These are phyloP conservation scores for Dictyophora rubrovolvata DNA, from an alignment of 768 basidiomycete species.

Conservation along the genomic window DNA sequence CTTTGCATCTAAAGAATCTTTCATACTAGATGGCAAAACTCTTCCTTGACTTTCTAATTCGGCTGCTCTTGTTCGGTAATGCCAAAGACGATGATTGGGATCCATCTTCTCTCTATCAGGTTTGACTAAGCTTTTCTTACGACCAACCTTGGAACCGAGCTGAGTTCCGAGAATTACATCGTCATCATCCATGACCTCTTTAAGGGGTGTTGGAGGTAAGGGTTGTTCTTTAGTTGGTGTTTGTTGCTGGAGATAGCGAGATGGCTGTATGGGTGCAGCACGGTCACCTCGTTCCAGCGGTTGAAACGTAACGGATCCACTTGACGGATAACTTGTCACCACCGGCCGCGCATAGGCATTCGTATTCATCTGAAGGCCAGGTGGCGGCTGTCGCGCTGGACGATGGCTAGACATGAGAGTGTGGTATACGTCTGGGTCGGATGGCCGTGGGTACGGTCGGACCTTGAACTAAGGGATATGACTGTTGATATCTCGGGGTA, in stretches of 20 bases:
- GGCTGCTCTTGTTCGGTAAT: slow-evolving; percentile 83
- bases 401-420: slow-evolving; percentile 7
- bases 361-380: slow-evolving; percentile 4
- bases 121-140: slow-evolving; percentile 87
- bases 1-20: slow-evolving; percentile 18
- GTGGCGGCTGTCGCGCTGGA: slow-evolving; percentile 7
- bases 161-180: slow-evolving; percentile 19
- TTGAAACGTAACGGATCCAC: slow-evolving; percentile 51
- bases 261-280: slow-evolving; percentile 43
- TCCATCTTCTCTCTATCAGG: slow-evolving; percentile 97
- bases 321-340: slow-evolving; percentile 6
- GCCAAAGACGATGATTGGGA: slow-evolving; percentile 86
- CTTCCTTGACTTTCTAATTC: slow-evolving; percentile 62
- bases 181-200: slow-evolving; percentile 30
- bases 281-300: slow-evolving; percentile 62
- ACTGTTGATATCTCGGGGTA: neutral
- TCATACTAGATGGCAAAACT: slow-evolving; percentile 71
- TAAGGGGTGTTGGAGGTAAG: slow-evolving; percentile 27
- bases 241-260: slow-evolving; percentile 36
- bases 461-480: neutral
- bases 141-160: slow-evolving; percentile 43
- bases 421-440: neutral
- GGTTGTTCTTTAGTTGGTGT: slow-evolving; percentile 36
- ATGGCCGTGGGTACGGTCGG: neutral
- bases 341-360: slow-evolving; percentile 1